These are phyloP conservation scores for Simplicillium sp. DNA, from an alignment of 2,329 filamentous ascomycete species.

Conservation along the genomic window DNA sequence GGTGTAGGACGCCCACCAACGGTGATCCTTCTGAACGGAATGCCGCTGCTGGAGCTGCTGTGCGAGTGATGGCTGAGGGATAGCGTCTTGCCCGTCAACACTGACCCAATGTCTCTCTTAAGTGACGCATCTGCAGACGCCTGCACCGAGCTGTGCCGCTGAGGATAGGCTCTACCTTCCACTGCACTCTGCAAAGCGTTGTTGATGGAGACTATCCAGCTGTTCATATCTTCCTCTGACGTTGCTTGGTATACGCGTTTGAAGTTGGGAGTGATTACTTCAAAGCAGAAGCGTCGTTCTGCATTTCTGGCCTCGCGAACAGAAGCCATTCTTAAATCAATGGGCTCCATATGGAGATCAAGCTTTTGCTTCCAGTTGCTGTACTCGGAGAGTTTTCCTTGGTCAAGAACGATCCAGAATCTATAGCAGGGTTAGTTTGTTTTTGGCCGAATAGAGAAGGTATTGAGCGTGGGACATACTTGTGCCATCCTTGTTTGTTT, in stretches of 20 bases:
- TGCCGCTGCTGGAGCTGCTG: constrained; percentile 33
- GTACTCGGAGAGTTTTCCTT: constrained; percentile 94
- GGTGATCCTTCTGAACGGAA: constrained; percentile 76
- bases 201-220: constrained; percentile 93
- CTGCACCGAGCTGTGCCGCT: constrained; percentile 33
- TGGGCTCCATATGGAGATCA: constrained; percentile 95
- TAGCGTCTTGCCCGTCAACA: constrained; percentile 84
- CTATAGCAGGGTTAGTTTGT: constrained; percentile 32
- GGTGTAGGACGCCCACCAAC: constrained; percentile 79
- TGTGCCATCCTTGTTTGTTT: constrained; percentile 98
- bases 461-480: constrained; percentile 48
- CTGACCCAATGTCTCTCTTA: constrained; percentile 81
- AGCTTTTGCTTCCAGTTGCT: constrained; percentile 98
- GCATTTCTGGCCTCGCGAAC: constrained; percentile 92
- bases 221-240: constrained; percentile 95
- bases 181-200: constrained; percentile 95
- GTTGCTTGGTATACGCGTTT: constrained; percentile 96
- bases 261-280: constrained; percentile 93
- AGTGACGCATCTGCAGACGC: constrained; percentile 43
- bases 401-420: constrained; percentile 97
- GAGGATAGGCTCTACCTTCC: constrained; percentile 61
- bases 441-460: constrained; percentile 8
- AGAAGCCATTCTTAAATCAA: constrained; percentile 92
- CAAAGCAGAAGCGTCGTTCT: constrained; percentile 93
- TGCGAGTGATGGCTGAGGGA: constrained; percentile 49